These are phyloP conservation scores for Aspergillus ustus DNA, from an alignment of 2,329 filamentous ascomycete species.

Conservation along the genomic window DNA sequence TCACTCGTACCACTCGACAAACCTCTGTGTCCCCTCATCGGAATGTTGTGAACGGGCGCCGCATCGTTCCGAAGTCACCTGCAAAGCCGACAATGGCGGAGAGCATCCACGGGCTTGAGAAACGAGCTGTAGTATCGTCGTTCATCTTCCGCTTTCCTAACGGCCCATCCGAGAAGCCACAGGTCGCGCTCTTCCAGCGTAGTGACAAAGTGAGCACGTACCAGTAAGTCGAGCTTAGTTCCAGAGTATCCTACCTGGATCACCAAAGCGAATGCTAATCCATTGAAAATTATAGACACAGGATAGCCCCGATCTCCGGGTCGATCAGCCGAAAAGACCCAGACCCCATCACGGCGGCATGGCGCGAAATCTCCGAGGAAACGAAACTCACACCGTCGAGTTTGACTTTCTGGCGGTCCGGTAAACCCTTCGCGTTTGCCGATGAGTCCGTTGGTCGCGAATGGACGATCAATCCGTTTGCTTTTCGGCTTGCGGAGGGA, in stretches of 20 bases:
- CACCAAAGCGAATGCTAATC: neutral
- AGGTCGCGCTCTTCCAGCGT: conserved; percentile 66
- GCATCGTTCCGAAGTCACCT: neutral
- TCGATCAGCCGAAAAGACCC: conserved; percentile 60
- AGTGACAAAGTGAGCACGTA: conserved; percentile 66
- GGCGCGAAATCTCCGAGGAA: conserved; percentile 67
- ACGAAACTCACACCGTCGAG: conserved; percentile 57
- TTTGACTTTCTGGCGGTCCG: conserved; percentile 59
- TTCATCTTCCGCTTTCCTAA: conserved; percentile 45
- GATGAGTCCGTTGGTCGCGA: conserved; percentile 59
- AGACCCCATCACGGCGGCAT: conserved; percentile 61
- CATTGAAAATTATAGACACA: conserved; percentile 39
- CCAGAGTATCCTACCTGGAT: neutral
- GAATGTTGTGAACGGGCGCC: neutral
- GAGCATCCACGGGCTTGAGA: conserved; percentile 24
- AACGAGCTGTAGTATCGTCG: conserved; percentile 48
- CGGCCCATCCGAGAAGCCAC: conserved; percentile 33
- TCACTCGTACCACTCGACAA: neutral
- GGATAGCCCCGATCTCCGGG: conserved; percentile 66
- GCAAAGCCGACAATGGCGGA: conserved; percentile 14
- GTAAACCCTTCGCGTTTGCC: conserved; percentile 62
- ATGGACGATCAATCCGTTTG: conserved; percentile 69
- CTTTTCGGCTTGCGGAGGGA: conserved; percentile 50
- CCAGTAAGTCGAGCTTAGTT: conserved; percentile 44
- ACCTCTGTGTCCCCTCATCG: neutral